phyloP scores from a whole-genome alignment of 2,329 filamentous ascomycete species.

The Calonectria ilicicola region DNA sequence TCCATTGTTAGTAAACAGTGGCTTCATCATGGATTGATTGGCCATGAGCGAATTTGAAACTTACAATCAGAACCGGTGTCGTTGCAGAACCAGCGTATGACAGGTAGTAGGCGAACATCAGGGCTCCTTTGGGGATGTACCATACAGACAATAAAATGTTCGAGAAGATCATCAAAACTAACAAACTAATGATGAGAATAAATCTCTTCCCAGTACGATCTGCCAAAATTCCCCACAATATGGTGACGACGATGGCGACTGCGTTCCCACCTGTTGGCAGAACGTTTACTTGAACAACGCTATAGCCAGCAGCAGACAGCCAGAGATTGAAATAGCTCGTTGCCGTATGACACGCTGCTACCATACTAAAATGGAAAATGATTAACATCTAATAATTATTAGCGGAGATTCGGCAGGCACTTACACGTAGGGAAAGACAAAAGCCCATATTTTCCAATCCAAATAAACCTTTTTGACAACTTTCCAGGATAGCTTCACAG shows the following conservation, averaged over 20 bases:
- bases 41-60: not conserved
- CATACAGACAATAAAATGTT: not conserved
- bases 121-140: not conserved
- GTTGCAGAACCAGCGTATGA: slow-evolving; percentile 8
- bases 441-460: slow-evolving; percentile 3
- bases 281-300: slow-evolving; percentile 54
- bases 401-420: too few relatives aligned
- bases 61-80: not conserved
- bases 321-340: slow-evolving; percentile 51
- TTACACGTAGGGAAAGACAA: slow-evolving; percentile 4
- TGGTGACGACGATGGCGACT: slow-evolving; percentile 24
- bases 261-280: slow-evolving; percentile 50
- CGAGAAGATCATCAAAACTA: not conserved
- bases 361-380: slow-evolving; percentile 11
- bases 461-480: not conserved
- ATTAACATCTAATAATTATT: too few relatives aligned
- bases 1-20: not conserved
- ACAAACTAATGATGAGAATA: not conserved
- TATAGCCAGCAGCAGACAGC: slow-evolving; percentile 50
- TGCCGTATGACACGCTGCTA: slow-evolving; percentile 9
- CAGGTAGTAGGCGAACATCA: not conserved
- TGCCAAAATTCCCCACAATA: slow-evolving; percentile 5
- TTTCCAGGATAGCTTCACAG: slow-evolving; percentile 10
- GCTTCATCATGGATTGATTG: not conserved
- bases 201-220: not conserved